Evolutionary conservation across 2,329 filamentous ascomycete species (phyloP).

Genomic region (Simplicillium aogashimaense): DNA sequence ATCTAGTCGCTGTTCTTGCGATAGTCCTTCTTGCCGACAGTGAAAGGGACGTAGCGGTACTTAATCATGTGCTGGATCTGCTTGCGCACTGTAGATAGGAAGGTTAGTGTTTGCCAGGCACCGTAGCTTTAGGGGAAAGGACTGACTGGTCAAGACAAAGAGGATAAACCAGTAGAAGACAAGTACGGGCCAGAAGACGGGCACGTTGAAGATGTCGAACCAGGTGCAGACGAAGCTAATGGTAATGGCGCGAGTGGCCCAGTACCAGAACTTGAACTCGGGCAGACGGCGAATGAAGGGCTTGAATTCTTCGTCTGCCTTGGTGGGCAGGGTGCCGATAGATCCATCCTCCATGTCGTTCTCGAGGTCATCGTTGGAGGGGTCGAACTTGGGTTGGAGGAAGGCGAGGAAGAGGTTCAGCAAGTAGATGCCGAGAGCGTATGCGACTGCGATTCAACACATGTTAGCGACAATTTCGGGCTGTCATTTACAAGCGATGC

Average conservation of each 20-base stretch:
- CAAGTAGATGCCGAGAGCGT: slow-evolving; percentile 96
- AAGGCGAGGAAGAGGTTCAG: slow-evolving; percentile 99
- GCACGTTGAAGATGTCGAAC: slow-evolving; percentile 91
- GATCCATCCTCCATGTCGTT: slow-evolving; percentile 94
- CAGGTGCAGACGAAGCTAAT: slow-evolving; percentile 84
- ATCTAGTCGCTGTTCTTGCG: slow-evolving; percentile 46
- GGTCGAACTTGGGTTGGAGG: slow-evolving; percentile 96
- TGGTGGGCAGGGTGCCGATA: slow-evolving; percentile 74
- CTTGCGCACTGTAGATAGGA: slow-evolving; percentile 68
- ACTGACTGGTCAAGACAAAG: slow-evolving; percentile 88
- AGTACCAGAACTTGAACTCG: slow-evolving; percentile 99
- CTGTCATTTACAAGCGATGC: not conserved
- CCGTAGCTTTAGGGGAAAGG: not conserved
- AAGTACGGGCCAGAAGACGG: slow-evolving; percentile 97
- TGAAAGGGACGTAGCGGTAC: slow-evolving; percentile 95
- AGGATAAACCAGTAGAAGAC: slow-evolving; percentile 99
- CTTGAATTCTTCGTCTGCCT: slow-evolving; percentile 94
- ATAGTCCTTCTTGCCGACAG: slow-evolving; percentile 81
- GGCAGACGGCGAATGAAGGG: slow-evolving; percentile 93
- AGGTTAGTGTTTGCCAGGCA: slow-evolving; percentile 3
- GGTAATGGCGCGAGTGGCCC: slow-evolving; percentile 75
- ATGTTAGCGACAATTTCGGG: slow-evolving; percentile 2
- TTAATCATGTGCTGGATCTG: slow-evolving; percentile 99
- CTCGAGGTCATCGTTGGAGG: slow-evolving; percentile 80
- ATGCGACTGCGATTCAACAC: slow-evolving; percentile 57